Conservation (phyloP, 106 monocot species). For the Dactylorhiza incarnata region DNA sequence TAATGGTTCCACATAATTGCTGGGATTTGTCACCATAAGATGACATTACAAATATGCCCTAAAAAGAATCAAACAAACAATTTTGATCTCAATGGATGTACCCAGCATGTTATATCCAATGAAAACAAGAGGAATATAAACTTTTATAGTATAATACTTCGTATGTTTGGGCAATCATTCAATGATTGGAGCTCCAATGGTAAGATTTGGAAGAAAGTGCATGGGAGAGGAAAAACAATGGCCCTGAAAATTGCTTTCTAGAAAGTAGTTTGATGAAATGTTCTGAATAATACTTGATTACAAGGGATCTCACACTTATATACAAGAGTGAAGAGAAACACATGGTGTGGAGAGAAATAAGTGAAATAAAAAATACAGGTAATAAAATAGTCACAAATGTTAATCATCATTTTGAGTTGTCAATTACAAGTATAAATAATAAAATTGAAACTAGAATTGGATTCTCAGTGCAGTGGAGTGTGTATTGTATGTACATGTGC, state of each 20-base stretch:
- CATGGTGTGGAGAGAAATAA: too few relatives aligned
- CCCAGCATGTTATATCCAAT: not conserved
- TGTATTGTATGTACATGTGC: too few relatives aligned
- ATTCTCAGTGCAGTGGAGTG: too few relatives aligned
- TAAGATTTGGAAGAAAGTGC: constrained; percentile 97
- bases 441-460: too few relatives aligned
- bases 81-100: not conserved
- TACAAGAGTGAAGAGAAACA: too few relatives aligned
- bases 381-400: too few relatives aligned
- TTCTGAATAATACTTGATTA: too few relatives aligned
- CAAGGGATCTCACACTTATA: too few relatives aligned
- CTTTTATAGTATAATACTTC: constrained; percentile 26
- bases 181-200: constrained; percentile 96
- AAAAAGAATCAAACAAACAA: constrained; percentile 10
- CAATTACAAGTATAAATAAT: too few relatives aligned
- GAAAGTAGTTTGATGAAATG: not conserved
- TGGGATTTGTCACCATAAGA: constrained; percentile 97
- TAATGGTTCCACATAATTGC: constrained; percentile 81
- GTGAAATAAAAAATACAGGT: too few relatives aligned
- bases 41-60: constrained; percentile 98
- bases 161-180: constrained; percentile 83
- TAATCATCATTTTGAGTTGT: too few relatives aligned
- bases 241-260: not conserved
- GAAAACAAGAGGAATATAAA: not conserved
- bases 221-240: constrained; percentile 23